These are phyloP conservation scores for Setomelanomma holmii DNA, from an alignment of 2,329 filamentous ascomycete species.

Conservation along the genomic window DNA sequence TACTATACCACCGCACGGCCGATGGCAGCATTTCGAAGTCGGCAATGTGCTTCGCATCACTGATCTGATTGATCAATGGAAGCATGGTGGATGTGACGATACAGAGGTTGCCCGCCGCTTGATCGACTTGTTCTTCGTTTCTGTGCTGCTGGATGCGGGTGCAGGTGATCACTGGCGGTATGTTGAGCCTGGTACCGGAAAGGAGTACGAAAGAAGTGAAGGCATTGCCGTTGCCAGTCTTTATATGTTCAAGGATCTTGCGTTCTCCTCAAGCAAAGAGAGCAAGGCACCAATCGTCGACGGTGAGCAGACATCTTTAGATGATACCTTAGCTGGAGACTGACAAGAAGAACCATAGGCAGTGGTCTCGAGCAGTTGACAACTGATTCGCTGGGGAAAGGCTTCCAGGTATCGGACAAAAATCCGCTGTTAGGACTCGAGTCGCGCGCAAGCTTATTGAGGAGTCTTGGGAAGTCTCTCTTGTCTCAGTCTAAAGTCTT, in stretches of 20 bases:
- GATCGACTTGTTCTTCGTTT: slow-evolving; percentile 79
- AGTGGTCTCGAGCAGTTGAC: slow-evolving; percentile 75
- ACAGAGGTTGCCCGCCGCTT: slow-evolving; percentile 75
- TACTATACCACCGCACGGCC: slow-evolving; percentile 72
- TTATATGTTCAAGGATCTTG: slow-evolving; percentile 90
- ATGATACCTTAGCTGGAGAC: not conserved
- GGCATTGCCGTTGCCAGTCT: slow-evolving; percentile 77
- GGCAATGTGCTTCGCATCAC: slow-evolving; percentile 75
- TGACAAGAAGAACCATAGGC: slow-evolving; percentile 13
- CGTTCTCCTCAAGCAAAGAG: slow-evolving; percentile 77
- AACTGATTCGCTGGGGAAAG: slow-evolving; percentile 74
- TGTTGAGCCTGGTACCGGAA: slow-evolving; percentile 83
- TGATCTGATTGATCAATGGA: slow-evolving; percentile 72
- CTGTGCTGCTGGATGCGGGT: slow-evolving; percentile 82
- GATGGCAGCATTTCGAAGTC: slow-evolving; percentile 82
- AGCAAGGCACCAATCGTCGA: slow-evolving; percentile 71
- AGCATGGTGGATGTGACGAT: slow-evolving; percentile 60
- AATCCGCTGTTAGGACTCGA: slow-evolving; percentile 81
- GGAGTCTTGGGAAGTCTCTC: slow-evolving; percentile 76
- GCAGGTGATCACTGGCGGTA: slow-evolving; percentile 90
- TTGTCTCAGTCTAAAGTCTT: slow-evolving; percentile 77
- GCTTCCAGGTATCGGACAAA: slow-evolving; percentile 78
- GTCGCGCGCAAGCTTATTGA: slow-evolving; percentile 78
- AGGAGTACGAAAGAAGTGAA: slow-evolving; percentile 81
- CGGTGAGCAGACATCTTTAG: slow-evolving; percentile 68